Conservation (phyloP, 192 early-diverging fungal genomes). For the Mortierella hygrophila region DNA sequence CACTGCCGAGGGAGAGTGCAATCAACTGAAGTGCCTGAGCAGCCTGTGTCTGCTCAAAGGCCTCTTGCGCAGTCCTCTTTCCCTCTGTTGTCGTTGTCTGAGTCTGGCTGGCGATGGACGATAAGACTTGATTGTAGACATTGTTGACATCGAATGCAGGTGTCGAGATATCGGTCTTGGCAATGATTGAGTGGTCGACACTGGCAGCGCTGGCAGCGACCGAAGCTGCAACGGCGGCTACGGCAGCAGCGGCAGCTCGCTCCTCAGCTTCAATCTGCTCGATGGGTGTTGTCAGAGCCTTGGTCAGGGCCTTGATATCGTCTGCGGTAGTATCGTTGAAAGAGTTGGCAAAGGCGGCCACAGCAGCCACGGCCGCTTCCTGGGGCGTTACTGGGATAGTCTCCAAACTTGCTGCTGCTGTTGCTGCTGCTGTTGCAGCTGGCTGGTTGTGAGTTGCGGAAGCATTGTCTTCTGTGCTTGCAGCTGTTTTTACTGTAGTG, state of each 20-base stretch:
- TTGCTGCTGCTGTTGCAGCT: too few species aligned
- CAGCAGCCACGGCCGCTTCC: conserved; percentile 14
- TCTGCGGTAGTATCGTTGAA: conserved; percentile 17
- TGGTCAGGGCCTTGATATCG: conserved; percentile 39
- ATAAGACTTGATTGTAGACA: conserved; percentile 34
- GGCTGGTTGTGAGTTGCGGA: not conserved
- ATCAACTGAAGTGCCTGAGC: conserved; percentile 40
- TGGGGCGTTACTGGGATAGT: not conserved
- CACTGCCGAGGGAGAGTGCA: conserved; percentile 30
- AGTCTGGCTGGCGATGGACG: conserved; percentile 14
- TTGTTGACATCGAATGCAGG: conserved; percentile 29
- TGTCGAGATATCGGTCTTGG: not conserved
- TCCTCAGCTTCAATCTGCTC: conserved; percentile 16
- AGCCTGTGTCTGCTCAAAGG: conserved; percentile 39
- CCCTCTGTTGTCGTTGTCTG: conserved; percentile 12
- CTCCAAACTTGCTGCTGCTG: not conserved
- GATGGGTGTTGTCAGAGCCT: conserved; percentile 41
- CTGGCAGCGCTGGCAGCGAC: conserved; percentile 13
- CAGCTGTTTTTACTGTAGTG: not conserved
- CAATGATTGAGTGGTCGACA: conserved; percentile 2
- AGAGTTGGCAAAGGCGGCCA: not conserved
- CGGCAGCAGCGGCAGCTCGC: conserved; percentile 14
- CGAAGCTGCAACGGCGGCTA: conserved; percentile 23
- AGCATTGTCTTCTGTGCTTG: not conserved
- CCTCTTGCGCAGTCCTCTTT: conserved; percentile 31